phyloP scores from a whole-genome alignment of 345 rosid species.

The Citrus mangshanensis region DNA sequence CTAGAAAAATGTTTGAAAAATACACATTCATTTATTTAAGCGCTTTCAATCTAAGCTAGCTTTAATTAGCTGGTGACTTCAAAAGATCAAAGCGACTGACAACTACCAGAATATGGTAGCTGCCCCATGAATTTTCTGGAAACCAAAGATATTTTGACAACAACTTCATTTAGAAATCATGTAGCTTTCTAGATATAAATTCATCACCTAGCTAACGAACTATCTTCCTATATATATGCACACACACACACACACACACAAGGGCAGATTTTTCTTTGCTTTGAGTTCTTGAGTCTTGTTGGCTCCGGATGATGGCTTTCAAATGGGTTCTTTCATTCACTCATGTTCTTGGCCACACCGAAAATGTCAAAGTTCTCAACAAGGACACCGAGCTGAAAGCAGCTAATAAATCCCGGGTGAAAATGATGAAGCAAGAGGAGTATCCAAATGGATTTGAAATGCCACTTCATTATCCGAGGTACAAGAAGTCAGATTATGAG shows the following conservation, averaged over 20 bases:
- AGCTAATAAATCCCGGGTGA: not conserved
- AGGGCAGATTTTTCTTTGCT: not conserved
- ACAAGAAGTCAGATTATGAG: constrained; percentile 46
- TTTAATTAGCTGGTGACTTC: constrained; percentile 3
- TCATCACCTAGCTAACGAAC: not conserved
- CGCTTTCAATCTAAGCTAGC: no score
- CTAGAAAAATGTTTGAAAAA: not conserved
- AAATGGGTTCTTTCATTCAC: constrained; percentile 30
- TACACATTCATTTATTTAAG: no score
- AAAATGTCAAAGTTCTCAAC: not conserved
- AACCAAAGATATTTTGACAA: not conserved
- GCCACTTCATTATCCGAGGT: constrained; percentile 60
- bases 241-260: no score
- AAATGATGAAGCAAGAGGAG: constrained; percentile 20
- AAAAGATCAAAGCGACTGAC: constrained; percentile 22
- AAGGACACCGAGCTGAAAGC: not conserved
- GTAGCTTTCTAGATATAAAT: not conserved
- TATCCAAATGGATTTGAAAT: constrained; percentile 43
- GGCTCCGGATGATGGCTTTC: constrained; percentile 27
- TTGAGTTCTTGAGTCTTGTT: not conserved
- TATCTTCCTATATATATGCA: not conserved
- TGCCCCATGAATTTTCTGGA: not conserved
- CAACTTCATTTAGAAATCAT: not conserved
- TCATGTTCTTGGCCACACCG: constrained; percentile 31
- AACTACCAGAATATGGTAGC: not conserved